phyloP scores from a whole-genome alignment of 2,329 filamentous ascomycete species.

The Cercospora canescens region DNA sequence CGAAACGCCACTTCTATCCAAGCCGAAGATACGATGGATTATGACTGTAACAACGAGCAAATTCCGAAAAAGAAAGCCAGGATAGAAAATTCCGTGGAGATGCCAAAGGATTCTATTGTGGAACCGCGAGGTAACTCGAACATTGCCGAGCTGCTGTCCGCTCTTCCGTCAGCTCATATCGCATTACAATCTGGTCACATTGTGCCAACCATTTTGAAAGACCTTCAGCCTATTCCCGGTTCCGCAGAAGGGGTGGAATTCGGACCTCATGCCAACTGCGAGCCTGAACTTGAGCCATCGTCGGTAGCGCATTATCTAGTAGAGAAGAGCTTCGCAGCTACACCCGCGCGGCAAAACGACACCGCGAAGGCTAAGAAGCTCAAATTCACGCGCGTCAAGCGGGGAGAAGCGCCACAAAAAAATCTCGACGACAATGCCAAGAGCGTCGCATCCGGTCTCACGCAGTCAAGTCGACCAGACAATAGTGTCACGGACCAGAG shows the following conservation, averaged over 20 bases:
- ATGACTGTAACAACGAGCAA: background rate
- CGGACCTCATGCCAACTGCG: background rate
- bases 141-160: background rate
- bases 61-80: background rate
- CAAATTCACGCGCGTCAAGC: constrained; percentile 2
- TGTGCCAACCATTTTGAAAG: background rate
- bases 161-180: background rate
- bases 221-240: background rate
- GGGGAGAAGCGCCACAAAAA: background rate
- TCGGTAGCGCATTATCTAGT: constrained; percentile 1
- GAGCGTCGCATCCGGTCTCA: background rate
- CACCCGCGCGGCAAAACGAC: background rate
- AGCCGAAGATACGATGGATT: background rate
- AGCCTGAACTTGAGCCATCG: background rate
- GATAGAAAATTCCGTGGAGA: background rate
- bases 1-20: background rate
- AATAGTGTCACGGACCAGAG: background rate
- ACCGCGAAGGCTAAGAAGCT: background rate
- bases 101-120: background rate
- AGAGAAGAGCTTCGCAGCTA: constrained; percentile 3
- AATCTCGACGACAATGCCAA: background rate
- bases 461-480: background rate
- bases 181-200: background rate
- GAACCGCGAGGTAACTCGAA: background rate
- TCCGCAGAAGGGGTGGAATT: background rate